A percentile compares a stretch with the other conserved stretches of the same genome.
These are phyloP conservation scores for Suillus placidus DNA, from an alignment of 768 basidiomycete genomes.

Conservation along the genomic window DNA sequence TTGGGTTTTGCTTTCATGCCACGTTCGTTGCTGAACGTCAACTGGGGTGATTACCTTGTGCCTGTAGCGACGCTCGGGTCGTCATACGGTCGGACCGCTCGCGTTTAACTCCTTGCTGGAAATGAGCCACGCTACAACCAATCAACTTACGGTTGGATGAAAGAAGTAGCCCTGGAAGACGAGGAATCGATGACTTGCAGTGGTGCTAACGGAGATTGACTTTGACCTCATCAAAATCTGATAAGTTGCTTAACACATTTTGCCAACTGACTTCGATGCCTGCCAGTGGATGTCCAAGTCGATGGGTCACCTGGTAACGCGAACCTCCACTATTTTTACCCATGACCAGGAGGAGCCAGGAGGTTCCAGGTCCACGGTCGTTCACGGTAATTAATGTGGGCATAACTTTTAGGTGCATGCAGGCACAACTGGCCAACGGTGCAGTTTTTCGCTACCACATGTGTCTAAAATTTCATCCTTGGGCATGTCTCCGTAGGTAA, in stretches of 20 bases:
- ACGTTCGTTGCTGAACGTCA: background rate
- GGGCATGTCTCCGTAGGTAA: background rate
- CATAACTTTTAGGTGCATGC: background rate
- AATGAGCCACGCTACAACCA: background rate
- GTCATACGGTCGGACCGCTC: conserved; percentile 1
- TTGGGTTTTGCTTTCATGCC: background rate
- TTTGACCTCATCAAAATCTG: background rate
- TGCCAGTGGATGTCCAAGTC: background rate
- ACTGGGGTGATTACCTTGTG: background rate
- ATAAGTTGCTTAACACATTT: background rate
- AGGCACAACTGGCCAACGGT: background rate
- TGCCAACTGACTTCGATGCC: background rate
- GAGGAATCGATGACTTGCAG: background rate
- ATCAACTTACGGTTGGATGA: background rate
- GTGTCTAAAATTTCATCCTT: background rate
- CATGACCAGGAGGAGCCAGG: background rate
- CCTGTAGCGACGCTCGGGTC: conserved; percentile 6
- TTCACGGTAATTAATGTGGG: conserved; percentile 4
- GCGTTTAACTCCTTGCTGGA: background rate
- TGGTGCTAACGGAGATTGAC: background rate
- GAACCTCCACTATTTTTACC: background rate
- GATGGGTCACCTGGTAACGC: background rate
- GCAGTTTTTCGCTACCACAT: background rate
- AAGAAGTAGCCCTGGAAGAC: background rate
- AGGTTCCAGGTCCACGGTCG: background rate